A percentile compares a stretch with the other conserved stretches of the same genome.
Conservation (phyloP, 306 rosid species). For the Oemleria cerasiformis region DNA sequence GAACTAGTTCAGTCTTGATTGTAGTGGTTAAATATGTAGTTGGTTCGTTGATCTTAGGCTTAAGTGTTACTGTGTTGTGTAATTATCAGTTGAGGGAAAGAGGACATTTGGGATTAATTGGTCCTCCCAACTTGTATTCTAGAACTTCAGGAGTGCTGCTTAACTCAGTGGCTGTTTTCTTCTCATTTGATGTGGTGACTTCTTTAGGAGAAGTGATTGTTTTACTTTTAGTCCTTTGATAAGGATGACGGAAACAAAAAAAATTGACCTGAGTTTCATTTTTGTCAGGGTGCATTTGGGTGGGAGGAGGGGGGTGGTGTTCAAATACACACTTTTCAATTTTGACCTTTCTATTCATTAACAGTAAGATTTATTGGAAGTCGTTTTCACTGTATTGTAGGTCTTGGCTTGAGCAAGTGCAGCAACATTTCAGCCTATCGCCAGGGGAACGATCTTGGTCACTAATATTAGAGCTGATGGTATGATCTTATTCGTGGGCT, state of each 20-base stretch:
- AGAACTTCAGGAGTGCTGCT: not conserved
- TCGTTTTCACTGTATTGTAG: slow-evolving; percentile 38
- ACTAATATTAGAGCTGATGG: slow-evolving; percentile 63
- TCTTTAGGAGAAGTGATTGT: not conserved
- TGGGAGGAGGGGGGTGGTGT: too few relatives aligned
- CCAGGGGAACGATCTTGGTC: slow-evolving; percentile 58
- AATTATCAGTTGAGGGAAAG: not conserved
- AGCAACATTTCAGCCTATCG: slow-evolving; percentile 35
- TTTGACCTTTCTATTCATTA: not conserved
- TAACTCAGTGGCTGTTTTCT: not conserved
- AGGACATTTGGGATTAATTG: not conserved
- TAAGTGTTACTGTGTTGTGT: not conserved
- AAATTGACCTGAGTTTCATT: not conserved
- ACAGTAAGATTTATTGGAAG: not conserved
- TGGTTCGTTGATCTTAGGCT: not conserved
- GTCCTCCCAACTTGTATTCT: not conserved
- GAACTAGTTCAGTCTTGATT: not conserved
- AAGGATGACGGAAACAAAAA: not conserved
- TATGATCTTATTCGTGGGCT: slow-evolving; percentile 19
- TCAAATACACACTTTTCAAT: not conserved
- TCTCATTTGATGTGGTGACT: not conserved
- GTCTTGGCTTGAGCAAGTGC: slow-evolving; percentile 74
- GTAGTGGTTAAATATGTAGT: not conserved
- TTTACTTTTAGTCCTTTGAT: not conserved
- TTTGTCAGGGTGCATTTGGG: too few relatives aligned